These are phyloP conservation scores for Ceratocystis variospora DNA, from an alignment of 2,329 filamentous ascomycete species.

Conservation along the genomic window DNA sequence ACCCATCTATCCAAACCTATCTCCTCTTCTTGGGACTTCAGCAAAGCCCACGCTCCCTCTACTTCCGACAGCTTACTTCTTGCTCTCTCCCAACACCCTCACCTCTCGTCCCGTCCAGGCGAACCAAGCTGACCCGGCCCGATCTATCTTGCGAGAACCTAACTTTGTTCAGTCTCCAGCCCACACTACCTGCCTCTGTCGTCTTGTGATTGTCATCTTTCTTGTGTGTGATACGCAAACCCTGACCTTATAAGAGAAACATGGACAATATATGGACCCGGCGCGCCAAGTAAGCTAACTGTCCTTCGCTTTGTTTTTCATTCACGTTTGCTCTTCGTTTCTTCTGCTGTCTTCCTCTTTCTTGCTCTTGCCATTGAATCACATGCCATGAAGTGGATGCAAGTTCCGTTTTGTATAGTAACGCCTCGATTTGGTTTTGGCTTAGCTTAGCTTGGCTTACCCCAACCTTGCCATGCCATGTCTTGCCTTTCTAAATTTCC, in stretches of 20 bases:
- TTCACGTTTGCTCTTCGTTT: background rate
- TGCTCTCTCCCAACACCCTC: background rate
- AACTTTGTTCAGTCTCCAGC: slow-evolving; percentile 19
- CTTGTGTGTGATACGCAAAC: slow-evolving; percentile 26
- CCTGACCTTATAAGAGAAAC: slow-evolving; percentile 17
- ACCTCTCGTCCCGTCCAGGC: background rate
- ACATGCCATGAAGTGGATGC: background rate
- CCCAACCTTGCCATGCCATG: background rate
- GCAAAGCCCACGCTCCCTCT: no score
- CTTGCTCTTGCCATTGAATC: background rate
- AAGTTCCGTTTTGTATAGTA: no score
- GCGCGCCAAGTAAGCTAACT: slow-evolving; percentile 57
- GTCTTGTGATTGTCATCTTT: background rate
- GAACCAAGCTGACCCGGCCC: background rate
- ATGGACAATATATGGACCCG: slow-evolving; percentile 65
- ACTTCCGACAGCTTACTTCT: no score
- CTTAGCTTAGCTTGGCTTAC: background rate
- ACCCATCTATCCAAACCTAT: no score
- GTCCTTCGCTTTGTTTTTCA: slow-evolving; percentile 10
- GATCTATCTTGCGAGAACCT: slow-evolving; percentile 4
- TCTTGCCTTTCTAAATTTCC: no score
- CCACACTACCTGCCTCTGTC: slow-evolving; percentile 20
- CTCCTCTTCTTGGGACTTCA: no score
- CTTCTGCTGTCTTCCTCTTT: background rate
- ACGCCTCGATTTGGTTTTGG: background rate